These are phyloP conservation scores for Mycena venus DNA, from an alignment of 768 basidiomycete species.

Conservation along the genomic window DNA sequence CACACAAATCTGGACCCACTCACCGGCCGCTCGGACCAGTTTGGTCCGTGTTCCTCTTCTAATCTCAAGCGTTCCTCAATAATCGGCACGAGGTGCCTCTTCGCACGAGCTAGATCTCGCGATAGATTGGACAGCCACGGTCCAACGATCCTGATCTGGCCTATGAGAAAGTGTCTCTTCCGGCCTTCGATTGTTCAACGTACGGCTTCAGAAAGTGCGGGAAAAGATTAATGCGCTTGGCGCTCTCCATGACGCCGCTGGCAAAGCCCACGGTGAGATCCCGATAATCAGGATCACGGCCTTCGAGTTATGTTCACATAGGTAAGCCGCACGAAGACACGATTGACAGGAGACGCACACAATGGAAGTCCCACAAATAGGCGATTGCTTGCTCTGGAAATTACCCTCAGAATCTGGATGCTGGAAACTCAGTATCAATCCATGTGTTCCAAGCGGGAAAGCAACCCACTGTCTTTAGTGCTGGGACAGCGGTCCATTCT, in stretches of 20 bases:
- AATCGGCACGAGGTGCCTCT: constrained; percentile 40
- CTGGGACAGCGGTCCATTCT: not conserved
- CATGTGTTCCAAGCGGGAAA: not conserved
- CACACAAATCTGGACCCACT: not conserved
- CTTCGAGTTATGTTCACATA: not conserved
- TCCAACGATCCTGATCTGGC: constrained; percentile 37
- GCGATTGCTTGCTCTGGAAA: not conserved
- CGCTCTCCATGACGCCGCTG: constrained; percentile 43
- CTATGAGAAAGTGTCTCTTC: too few species aligned
- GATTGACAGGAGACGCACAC: not conserved
- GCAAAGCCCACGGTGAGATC: constrained; percentile 44
- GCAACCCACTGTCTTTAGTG: not conserved
- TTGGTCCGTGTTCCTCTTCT: constrained; percentile 35
- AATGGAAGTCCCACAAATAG: not conserved
- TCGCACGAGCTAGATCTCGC: constrained; percentile 35
- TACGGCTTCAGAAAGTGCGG: constrained; percentile 52
- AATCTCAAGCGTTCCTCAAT: constrained; percentile 38
- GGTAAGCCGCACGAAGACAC: too few species aligned
- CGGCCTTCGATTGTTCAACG: constrained; percentile 13
- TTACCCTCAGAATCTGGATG: not conserved
- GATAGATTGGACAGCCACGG: constrained; percentile 36
- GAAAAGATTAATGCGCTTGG: constrained; percentile 42
- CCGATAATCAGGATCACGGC: not conserved
- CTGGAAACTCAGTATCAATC: not conserved
- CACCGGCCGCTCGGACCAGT: constrained; percentile 47